Conservation (phyloP, 2,329 filamentous ascomycete genomes). For the Fusarium domesticum region DNA sequence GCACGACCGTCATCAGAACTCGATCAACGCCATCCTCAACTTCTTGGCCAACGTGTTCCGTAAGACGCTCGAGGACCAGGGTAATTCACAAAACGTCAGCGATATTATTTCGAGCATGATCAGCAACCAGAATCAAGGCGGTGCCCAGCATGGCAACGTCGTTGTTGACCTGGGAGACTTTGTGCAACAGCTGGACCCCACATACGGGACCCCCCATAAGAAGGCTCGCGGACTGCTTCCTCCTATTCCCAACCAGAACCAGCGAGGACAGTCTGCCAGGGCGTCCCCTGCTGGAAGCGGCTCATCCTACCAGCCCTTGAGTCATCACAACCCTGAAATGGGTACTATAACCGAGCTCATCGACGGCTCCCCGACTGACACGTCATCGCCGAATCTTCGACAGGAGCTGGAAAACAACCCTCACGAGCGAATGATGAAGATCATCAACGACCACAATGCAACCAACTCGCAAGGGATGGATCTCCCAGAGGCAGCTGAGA, state of each 20-base stretch:
- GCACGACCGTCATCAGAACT: slow-evolving; percentile 96
- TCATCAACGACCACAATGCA: slow-evolving; percentile 63
- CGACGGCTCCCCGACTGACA: slow-evolving; percentile 49
- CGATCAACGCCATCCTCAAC: slow-evolving; percentile 96
- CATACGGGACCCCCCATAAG: slow-evolving; percentile 46
- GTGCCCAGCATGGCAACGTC: slow-evolving; percentile 52
- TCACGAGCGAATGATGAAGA: slow-evolving; percentile 61
- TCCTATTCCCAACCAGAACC: slow-evolving; percentile 46
- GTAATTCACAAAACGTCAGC: slow-evolving; percentile 70
- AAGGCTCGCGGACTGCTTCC: slow-evolving; percentile 53
- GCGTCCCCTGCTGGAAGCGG: slow-evolving; percentile 14
- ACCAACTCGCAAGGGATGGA: slow-evolving; percentile 48
- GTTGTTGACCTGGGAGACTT: slow-evolving; percentile 62
- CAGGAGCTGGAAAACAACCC: slow-evolving; percentile 57
- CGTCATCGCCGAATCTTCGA: slow-evolving; percentile 49
- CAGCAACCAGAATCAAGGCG: slow-evolving; percentile 49
- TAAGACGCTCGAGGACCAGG: slow-evolving; percentile 83
- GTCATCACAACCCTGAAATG: slow-evolving; percentile 43
- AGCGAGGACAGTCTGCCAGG: slow-evolving; percentile 27
- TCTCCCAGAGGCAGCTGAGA: slow-evolving; percentile 47
- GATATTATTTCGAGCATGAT: slow-evolving; percentile 81
- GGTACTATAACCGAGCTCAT: slow-evolving; percentile 60
- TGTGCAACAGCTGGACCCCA: slow-evolving; percentile 44
- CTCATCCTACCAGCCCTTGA: slow-evolving; percentile 24
- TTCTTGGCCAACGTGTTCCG: slow-evolving; percentile 97